Percentiles rank a stretch among this genome's conserved stretches.
Conservation (phyloP, 345 rosid genomes). For the Rhodamnia rubescens region DNA sequence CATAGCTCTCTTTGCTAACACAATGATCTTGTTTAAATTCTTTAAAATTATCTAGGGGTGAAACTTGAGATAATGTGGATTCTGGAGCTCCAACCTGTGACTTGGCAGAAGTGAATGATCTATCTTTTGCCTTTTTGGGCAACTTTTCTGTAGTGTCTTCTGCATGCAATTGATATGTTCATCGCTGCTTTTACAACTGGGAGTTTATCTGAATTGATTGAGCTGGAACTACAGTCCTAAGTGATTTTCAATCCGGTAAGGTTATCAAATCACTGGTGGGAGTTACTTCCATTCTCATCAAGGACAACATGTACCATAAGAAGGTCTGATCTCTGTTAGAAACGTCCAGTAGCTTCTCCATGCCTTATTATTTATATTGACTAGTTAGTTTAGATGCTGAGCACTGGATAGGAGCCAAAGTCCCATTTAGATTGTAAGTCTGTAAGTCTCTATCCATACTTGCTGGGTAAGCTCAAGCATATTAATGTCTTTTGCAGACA, state of each 20-base stretch:
- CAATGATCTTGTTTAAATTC: neutral
- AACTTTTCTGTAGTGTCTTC: neutral
- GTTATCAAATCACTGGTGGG: neutral
- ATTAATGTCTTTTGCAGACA: neutral
- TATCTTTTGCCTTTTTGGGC: neutral
- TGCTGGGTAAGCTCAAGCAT: neutral
- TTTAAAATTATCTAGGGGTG: neutral
- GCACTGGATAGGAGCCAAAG: neutral
- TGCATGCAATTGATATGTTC: neutral
- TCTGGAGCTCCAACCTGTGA: neutral
- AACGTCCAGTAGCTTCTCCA: neutral
- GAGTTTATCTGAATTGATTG: neutral
- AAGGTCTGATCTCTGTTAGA: neutral
- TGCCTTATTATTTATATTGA: neutral
- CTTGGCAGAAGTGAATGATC: neutral
- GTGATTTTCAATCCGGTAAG: neutral
- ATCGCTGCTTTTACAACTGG: neutral
- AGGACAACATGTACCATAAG: neutral
- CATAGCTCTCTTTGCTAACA: neutral
- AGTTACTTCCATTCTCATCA: neutral
- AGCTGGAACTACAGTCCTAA: neutral
- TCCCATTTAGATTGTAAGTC: neutral
- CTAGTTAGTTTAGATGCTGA: neutral
- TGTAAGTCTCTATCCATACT: neutral
- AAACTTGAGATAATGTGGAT: neutral